phyloP scores from a whole-genome alignment of 2,329 filamentous ascomycete species.

The Sporothrix humicola region DNA sequence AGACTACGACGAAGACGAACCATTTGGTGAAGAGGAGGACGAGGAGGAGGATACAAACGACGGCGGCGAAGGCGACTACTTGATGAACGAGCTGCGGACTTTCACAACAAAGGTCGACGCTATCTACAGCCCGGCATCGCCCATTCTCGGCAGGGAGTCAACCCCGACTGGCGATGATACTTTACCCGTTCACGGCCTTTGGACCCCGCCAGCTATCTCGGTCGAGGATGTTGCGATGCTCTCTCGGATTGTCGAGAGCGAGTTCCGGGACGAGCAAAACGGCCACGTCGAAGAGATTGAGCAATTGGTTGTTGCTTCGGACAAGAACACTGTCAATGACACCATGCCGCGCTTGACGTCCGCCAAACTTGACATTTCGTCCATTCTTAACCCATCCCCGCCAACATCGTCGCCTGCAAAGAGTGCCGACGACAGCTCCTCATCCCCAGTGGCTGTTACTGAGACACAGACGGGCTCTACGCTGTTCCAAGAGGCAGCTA shows the following conservation, averaged over 20 bases:
- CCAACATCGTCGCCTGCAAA: constrained; percentile 22
- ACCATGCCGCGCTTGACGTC: not conserved
- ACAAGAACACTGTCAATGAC: not conserved
- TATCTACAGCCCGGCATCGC: not conserved
- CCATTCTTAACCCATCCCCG: constrained; percentile 37
- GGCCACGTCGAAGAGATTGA: not conserved
- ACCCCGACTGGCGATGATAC: not conserved
- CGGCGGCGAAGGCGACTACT: constrained; percentile 13
- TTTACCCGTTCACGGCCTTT: not conserved
- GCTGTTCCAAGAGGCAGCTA: no score
- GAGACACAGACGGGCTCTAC: no score
- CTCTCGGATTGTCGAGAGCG: not conserved
- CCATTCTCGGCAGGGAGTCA: not conserved
- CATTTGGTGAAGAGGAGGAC: not conserved
- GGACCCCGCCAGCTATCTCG: not conserved
- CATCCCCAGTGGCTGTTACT: no score
- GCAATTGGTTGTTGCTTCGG: no score
- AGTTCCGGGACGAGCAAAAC: not conserved
- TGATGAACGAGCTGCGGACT: constrained; percentile 13
- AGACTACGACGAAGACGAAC: not conserved
- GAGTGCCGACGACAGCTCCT: no score
- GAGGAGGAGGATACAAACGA: not conserved
- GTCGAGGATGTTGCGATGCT: not conserved
- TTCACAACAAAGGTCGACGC: not conserved
- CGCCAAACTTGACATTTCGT: constrained; percentile 36